Percentiles rank a stretch among this genome's conserved stretches.
Conservation (phyloP, 2,329 filamentous ascomycete genomes). For the Aspergillus alliaceus region DNA sequence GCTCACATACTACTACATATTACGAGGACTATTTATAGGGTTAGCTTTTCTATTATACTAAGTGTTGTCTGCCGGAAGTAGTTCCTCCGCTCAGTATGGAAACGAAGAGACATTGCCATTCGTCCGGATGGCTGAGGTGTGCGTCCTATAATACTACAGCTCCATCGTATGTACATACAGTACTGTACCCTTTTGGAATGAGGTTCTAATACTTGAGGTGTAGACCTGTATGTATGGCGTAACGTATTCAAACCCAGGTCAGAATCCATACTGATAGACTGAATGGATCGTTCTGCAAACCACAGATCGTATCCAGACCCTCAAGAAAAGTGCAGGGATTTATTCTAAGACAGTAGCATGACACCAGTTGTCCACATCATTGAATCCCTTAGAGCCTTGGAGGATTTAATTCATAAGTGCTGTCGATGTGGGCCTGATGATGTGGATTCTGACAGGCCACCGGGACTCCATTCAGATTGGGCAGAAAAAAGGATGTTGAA, state of each 20-base stretch:
- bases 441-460: constrained; percentile 12
- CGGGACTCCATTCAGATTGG: constrained; percentile 10
- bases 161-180: no score
- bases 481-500: constrained; percentile 2
- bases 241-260: not conserved
- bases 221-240: not conserved
- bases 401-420: not conserved
- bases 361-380: not conserved
- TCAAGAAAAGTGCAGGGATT: not conserved
- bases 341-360: not conserved
- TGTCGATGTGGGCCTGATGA: not conserved
- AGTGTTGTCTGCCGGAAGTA: not conserved
- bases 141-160: no score
- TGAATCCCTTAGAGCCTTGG: no score
- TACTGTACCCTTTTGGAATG: no score
- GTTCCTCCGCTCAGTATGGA: not conserved
- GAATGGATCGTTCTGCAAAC: no score
- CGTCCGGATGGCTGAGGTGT: no score
- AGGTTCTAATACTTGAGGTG: no score
- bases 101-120: no score
- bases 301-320: not conserved
- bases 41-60: no score
- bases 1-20: no score
- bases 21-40: no score
- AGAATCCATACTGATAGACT: no score